phyloP scores from a whole-genome alignment of 2,329 filamentous ascomycete species.

The Bipolaris cookei region DNA sequence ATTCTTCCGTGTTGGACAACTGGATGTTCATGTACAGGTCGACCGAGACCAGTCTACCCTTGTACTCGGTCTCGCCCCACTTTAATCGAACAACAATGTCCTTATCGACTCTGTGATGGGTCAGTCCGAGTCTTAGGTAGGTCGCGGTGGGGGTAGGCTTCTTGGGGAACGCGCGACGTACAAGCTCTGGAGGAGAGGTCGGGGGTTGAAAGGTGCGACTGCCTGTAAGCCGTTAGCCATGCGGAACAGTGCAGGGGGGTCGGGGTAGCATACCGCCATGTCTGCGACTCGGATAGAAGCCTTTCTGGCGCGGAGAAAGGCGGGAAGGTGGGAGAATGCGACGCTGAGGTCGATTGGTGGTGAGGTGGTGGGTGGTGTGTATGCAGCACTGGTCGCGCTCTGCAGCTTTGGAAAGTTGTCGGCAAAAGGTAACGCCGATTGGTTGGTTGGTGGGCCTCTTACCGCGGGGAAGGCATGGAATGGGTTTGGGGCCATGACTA shows the following conservation, averaged over 20 bases:
- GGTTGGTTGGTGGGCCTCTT: neutral
- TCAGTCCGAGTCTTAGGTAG: slow-evolving; percentile 14
- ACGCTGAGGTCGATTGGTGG: neutral
- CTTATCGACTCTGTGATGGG: slow-evolving; percentile 74
- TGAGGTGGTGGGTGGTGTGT: neutral
- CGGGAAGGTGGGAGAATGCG: slow-evolving; percentile 5
- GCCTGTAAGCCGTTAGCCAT: slow-evolving; percentile 32
- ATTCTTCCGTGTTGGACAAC: slow-evolving; percentile 88
- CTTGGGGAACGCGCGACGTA: slow-evolving; percentile 57
- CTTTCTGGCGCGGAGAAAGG: neutral
- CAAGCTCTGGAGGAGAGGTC: slow-evolving; percentile 93
- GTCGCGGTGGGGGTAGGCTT: neutral
- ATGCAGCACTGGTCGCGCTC: slow-evolving; percentile 10
- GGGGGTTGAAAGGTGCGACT: slow-evolving; percentile 90
- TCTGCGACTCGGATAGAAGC: slow-evolving; percentile 24
- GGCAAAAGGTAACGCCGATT: slow-evolving; percentile 23
- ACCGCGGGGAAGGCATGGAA: slow-evolving; percentile 12
- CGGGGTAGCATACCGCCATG: slow-evolving; percentile 47
- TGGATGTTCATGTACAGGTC: slow-evolving; percentile 99
- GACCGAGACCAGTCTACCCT: slow-evolving; percentile 87
- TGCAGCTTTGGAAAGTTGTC: slow-evolving; percentile 22
- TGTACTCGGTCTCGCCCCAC: slow-evolving; percentile 98
- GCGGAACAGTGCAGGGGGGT: neutral
- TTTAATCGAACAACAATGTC: slow-evolving; percentile 91
- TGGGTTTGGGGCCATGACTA: neutral